Conservation (phyloP, 2,329 filamentous ascomycete genomes). For the Talaromyces sp. region DNA sequence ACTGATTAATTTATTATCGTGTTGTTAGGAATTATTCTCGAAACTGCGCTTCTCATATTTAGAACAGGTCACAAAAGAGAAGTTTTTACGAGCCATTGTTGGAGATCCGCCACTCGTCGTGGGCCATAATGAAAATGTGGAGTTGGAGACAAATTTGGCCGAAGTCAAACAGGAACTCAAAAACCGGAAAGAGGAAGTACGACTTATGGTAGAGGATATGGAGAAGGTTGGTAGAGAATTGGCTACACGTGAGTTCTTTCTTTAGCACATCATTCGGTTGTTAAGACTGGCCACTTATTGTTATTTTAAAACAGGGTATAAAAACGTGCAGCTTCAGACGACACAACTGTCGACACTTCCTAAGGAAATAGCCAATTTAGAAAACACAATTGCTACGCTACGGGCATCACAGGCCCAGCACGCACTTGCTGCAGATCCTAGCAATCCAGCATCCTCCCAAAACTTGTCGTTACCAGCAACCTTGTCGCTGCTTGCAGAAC, state of each 20-base stretch:
- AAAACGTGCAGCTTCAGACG: conserved; percentile 50
- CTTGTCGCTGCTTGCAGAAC: conserved; percentile 34
- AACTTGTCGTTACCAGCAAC: conserved; percentile 39
- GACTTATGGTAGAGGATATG: conserved; percentile 66
- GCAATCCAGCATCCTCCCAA: conserved; percentile 27
- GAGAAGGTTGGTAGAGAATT: conserved; percentile 65
- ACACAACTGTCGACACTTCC: conserved; percentile 50
- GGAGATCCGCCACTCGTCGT: conserved; percentile 85
- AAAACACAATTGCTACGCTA: conserved; percentile 46
- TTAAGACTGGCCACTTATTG: neutral
- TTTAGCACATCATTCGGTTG: neutral
- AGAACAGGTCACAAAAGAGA: conserved; percentile 97
- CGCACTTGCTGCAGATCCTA: conserved; percentile 52
- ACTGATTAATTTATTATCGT: neutral
- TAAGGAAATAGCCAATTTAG: conserved; percentile 48
- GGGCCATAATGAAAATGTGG: conserved; percentile 73
- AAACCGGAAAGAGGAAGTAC: conserved; percentile 73
- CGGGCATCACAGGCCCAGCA: conserved; percentile 56
- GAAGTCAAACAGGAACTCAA: conserved; percentile 72
- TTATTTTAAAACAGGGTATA: conserved; percentile 41
- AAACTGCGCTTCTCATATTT: conserved; percentile 97
- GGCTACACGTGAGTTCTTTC: conserved; percentile 46
- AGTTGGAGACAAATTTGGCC: conserved; percentile 65
- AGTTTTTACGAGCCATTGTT: conserved; percentile 89
- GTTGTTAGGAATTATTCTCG: conserved; percentile 71